Evolutionary conservation across 2,329 filamentous ascomycete species (phyloP), one percentile per base, ranked within the genome.

Genomic region (Cordyceps cicadae): DNA sequence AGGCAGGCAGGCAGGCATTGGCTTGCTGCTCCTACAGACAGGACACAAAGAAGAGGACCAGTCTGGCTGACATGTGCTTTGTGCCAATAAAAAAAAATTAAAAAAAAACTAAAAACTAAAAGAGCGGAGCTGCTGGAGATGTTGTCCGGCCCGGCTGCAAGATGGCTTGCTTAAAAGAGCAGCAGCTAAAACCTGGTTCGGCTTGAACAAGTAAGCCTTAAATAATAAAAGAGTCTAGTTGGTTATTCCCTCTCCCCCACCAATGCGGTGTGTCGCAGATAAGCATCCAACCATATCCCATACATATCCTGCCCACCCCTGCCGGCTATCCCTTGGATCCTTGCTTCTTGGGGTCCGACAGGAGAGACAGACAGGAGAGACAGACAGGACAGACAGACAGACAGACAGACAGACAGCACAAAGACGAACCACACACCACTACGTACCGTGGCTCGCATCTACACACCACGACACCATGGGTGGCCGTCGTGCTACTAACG

Each of bases 251-350:
- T 41, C 5, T 39, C 37, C 50, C 54, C 60, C 54, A 62, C 60
- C 60, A 59, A 62, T 62, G 34, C 60, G 19, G 19, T 32, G 21
- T 54, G 54, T 58, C 49, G 55, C 54, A 62, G 60, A 62, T 62
- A 62, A 62, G 60, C 54, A 62, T 39, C 19, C 41, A 19, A 11
- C 17, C 43, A 24, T 24, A 4, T 24, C 24, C 19, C 41, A 19
- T 2, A 2, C 43, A 24, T 24, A 4, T 24, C 24, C 24, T 2
- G 24, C n/a, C 19, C 54, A 57, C 51, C 52, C 41, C 51, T 54
- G 43, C 34, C 14, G 59, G n/a, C 41, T 34, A 45, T 39, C 43
- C 24, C 24, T 24, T 24, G 24, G 24, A 24, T 24, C 24, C 24
- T 24, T 24, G 24, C 24, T 24, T n/a, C n/a, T 43, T 41, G 19